Conservation (phyloP, 352 stramenopile species). For the Globisporangium orthogonon region DNA sequence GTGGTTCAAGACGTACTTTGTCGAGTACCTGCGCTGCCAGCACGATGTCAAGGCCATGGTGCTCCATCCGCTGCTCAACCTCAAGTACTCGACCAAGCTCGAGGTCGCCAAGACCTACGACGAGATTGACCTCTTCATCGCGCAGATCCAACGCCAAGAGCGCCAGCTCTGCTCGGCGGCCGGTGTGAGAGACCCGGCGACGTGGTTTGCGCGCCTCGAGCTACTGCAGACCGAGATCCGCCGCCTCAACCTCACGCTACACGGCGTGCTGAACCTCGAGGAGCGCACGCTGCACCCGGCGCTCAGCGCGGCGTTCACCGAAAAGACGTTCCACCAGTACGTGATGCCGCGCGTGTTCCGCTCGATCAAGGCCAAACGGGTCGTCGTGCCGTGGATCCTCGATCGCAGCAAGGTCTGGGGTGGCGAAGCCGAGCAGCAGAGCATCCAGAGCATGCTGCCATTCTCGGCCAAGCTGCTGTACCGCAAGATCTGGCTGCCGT, state of each 20-base stretch:
- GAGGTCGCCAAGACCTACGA: conserved; percentile 63
- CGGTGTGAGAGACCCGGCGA: conserved; percentile 29
- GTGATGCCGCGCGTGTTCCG: conserved; percentile 76
- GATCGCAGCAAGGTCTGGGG: conserved; percentile 83
- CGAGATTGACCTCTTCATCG: conserved; percentile 51
- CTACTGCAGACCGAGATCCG: conserved; percentile 58
- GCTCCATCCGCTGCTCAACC: conserved; percentile 44
- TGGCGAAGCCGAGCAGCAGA: conserved; percentile 60
- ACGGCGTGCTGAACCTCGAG: conserved; percentile 66
- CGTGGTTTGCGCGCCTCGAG: conserved; percentile 59
- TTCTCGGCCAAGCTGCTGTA: conserved; percentile 79
- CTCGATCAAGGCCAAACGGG: conserved; percentile 65
- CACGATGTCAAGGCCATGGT: conserved; percentile 59
- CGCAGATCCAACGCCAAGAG: conserved; percentile 53
- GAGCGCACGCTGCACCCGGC: conserved; percentile 57
- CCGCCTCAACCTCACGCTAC: conserved; percentile 62
- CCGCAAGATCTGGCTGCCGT: conserved; percentile 77
- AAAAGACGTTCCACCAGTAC: conserved; percentile 68
- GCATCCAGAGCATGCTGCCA: conserved; percentile 60
- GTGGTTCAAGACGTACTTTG: conserved; percentile 77
- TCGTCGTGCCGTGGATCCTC: conserved; percentile 83
- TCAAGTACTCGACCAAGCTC: conserved; percentile 46
- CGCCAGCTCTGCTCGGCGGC: conserved; percentile 32
- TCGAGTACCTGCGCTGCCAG: conserved; percentile 64
- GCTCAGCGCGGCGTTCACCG: conserved; percentile 54